These are phyloP conservation scores for Penicillium occitanis DNA, from an alignment of 2,329 filamentous ascomycete species.

Conservation along the genomic window DNA sequence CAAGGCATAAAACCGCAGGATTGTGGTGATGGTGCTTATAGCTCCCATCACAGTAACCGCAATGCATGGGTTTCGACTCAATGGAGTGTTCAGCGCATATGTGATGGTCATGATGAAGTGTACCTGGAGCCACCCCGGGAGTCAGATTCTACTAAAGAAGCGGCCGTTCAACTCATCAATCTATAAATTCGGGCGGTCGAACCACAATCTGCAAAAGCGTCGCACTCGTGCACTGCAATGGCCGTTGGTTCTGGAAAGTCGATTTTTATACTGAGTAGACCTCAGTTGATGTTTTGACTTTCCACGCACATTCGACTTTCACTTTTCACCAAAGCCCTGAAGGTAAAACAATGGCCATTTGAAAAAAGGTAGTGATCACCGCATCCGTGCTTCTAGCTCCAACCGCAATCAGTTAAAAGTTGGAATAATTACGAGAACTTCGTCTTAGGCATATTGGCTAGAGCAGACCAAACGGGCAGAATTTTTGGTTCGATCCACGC, in stretches of 20 bases:
- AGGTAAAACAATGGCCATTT: background rate
- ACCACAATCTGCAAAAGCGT: background rate
- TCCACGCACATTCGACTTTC: background rate
- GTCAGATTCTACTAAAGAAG: background rate
- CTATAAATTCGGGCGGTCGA: background rate
- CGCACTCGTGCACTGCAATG: no score
- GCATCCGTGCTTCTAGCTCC: background rate
- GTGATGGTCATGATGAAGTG: background rate
- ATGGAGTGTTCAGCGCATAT: background rate
- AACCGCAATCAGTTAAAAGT: background rate
- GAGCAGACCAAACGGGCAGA: background rate
- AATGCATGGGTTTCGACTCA: background rate
- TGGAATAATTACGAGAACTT: background rate
- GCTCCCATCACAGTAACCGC: background rate
- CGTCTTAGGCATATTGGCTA: background rate
- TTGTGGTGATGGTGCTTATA: constrained; percentile 1
- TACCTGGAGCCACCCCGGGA: background rate
- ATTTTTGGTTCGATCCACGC: background rate
- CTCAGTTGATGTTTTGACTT: background rate
- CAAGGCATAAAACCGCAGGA: background rate
- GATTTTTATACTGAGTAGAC: background rate
- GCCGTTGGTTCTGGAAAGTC: background rate
- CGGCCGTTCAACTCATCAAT: background rate
- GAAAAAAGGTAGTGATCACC: background rate
- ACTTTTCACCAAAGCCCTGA: background rate